These are phyloP conservation scores for Calamus simplicifolius DNA, from an alignment of 176 grass and related monocot species.

Conservation along the genomic window DNA sequence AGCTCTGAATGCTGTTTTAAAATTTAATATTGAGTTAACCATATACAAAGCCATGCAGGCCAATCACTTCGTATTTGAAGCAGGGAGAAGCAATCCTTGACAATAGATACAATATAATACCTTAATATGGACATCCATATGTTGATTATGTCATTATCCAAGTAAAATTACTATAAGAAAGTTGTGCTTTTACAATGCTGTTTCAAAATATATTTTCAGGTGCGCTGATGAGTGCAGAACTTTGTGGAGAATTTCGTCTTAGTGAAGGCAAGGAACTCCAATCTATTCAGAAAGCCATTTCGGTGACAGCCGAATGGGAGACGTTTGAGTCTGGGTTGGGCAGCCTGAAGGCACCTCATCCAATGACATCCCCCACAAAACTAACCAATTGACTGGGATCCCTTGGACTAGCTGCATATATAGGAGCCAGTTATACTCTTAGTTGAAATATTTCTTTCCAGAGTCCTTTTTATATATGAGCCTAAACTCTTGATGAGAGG, in stretches of 20 bases:
- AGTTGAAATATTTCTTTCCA: too few species aligned
- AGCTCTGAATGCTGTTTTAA: too few species aligned
- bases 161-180: neutral
- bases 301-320: conserved; percentile 59
- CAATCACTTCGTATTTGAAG: too few species aligned
- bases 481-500: too few species aligned
- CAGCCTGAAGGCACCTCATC: conserved; percentile 50
- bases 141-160: neutral
- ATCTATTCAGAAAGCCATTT: conserved; percentile 44
- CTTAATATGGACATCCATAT: neutral
- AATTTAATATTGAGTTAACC: too few species aligned
- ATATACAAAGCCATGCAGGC: too few species aligned
- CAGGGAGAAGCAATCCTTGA: too few species aligned
- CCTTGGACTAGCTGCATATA: too few species aligned
- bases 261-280: conserved; percentile 56
- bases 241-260: conserved; percentile 53
- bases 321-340: conserved; percentile 54
- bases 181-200: neutral
- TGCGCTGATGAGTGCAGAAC: conserved; percentile 38
- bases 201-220: conserved; percentile 25
- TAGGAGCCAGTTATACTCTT: too few species aligned
- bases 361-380: conserved; percentile 35
- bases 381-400: conserved; percentile 38
- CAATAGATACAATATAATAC: too few species aligned
- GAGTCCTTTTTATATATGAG: too few species aligned